phyloP scores from a whole-genome alignment of 139 green algal species.

The Tetratostichococcus sp. region DNA sequence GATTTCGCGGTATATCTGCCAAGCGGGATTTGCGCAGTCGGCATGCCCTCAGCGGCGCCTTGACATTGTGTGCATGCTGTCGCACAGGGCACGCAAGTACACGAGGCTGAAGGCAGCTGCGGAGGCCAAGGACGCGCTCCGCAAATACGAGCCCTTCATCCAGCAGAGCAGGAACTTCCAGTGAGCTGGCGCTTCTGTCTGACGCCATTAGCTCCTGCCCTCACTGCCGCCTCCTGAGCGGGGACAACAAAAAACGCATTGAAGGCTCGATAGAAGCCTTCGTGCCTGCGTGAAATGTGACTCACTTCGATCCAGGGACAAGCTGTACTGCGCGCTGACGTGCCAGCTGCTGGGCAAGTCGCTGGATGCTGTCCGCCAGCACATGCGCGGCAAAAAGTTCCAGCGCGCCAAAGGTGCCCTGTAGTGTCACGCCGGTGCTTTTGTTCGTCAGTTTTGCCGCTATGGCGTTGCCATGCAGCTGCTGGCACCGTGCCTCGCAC shows the following conservation, averaged over 20 bases:
- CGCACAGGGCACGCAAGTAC: slow-evolving; percentile 51
- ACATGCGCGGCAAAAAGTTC: slow-evolving; percentile 66
- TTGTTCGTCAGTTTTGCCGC: slow-evolving; percentile 20
- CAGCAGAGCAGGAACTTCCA: slow-evolving; percentile 65
- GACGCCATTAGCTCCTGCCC: background rate
- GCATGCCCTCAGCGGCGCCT: no score
- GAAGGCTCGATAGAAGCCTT: no score
- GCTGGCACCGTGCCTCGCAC: no score
- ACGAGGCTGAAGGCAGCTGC: slow-evolving; percentile 38
- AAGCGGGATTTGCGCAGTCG: no score
- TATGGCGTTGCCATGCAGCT: slow-evolving; percentile 2
- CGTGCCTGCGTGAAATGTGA: background rate
- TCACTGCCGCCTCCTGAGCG: background rate
- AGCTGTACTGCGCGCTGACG: slow-evolving; percentile 76
- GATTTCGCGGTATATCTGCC: no score
- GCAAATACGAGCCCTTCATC: slow-evolving; percentile 75
- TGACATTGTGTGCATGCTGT: no score
- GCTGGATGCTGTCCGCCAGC: slow-evolving; percentile 56
- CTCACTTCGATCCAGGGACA: slow-evolving; percentile 29
- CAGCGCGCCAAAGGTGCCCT: slow-evolving; percentile 42
- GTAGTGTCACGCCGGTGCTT: background rate
- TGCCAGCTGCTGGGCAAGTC: slow-evolving; percentile 67
- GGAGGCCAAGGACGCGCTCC: slow-evolving; percentile 39
- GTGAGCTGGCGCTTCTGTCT: slow-evolving; percentile 26
- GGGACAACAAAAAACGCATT: no score